Evolutionary conservation across 768 basidiomycete genomes (phyloP), one percentile per base, ranked within the genome.

Genomic region (Suillus spraguei): DNA sequence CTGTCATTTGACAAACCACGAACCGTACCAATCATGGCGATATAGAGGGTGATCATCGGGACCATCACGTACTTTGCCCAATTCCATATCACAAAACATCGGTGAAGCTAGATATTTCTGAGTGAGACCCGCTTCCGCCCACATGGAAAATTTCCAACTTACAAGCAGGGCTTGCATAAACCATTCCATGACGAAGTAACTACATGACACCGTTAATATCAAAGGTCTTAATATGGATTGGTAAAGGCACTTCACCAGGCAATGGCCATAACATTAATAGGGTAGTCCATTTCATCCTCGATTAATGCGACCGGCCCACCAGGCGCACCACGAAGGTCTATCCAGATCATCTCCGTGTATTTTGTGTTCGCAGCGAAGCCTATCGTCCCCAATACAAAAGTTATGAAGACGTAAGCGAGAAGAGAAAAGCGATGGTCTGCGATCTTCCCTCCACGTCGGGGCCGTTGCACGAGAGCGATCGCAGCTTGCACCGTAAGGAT

Each of bases 291-390:
- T 50, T 71, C 71, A 4, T 64, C 35, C 9, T 64, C 63, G 44
- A 64, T 52, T 35, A 68, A 69, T 14, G 63, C 64, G 65, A 44
- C 32, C 65, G 63, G 60, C 8, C 63, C 63, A 14, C 63, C 63
- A 17, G 63, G 59, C 22, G 63, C 33, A 33, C 53, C 64, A 13
- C 76, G 74, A 36, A 74, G 22, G 49, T 77, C 74, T 32, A 76
- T 74, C 66, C 65, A 79, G 22, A 75, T 71, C 77, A 74, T 67
- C 66, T 71, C 49, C 36, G 67, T 77, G 60, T 71, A 76, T 41
- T 66, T 70, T 4, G 67, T 65, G 33, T 76, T 71, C 2, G 56
- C 68, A 7, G 68, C 75, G 8, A 77, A 68, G 7, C 69, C 70
- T 13, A 78, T 59, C 2, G 71, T 76, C 5, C 65, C 77, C 24